Base-by-base conservation (phyloP, 305 asterid genomes). In the Fraxinus floribunda region DNA sequence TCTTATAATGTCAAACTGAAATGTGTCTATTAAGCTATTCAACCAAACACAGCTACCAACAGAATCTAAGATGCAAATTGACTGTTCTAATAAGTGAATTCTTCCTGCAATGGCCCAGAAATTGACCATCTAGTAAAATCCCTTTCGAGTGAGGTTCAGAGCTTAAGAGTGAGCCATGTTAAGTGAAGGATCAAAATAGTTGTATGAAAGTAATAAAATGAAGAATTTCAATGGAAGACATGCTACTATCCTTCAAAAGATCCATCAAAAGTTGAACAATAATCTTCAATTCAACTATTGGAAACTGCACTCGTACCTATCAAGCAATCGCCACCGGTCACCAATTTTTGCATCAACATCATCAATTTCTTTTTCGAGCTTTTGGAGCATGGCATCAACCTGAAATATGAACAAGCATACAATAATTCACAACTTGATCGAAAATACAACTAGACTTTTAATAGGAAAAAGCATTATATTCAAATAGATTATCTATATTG, bases 361-460 rank as follows among this genome's bases (percentile, higher is more conserved):
- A 88, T 94, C 98, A 70, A 96, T 96, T 85, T 96, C 98, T 88
- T 94, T 94, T 87, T 94, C 99, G 85, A 96, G 98, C 85, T 94
- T 96, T 55, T 94, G 97, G 75, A 96, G 97, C 99, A 96, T 96
- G 74, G 91, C 93, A 89, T 94, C 99, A 87, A 96, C 98, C 98
- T 96, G 86, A 77, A 81, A 44, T 44, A 11, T 44, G 52, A 41
- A 44, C 52, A 11, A 10, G 52, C 52, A 44, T 10, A 44, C 52
- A 44, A 44, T 44, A 44, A 44, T 44, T 44, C 16, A 10, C 52
- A 11, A 10, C 52, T 44, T 44, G 16, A 44, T 44, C 66, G 79
- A 76, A 84, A 81, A 79, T 22, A 80, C 71, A 84, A 83, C 36
- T 82, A 52, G 72, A 75, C 16, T 49, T 49, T 13, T 49, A 49